Conservation (phyloP, 2,329 filamentous ascomycete species). For the Penicillium janthinellum region DNA sequence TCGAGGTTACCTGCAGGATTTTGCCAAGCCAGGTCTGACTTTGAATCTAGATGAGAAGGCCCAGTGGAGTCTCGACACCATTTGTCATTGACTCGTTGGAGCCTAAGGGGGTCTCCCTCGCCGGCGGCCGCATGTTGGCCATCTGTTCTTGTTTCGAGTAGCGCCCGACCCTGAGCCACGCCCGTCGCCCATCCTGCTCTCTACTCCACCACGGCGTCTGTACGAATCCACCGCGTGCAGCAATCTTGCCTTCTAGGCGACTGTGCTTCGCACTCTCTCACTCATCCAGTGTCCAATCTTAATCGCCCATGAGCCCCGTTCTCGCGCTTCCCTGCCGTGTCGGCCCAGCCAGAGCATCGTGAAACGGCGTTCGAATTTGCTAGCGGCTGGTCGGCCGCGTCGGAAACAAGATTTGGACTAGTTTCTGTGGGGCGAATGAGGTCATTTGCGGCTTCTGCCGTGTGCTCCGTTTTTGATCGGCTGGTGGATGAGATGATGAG, state of each 20-base stretch:
- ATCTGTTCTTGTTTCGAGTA: conserved; percentile 8
- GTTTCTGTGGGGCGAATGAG: conserved; percentile 19
- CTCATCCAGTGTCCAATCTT: not conserved
- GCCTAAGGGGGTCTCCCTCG: not conserved
- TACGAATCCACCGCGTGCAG: not conserved
- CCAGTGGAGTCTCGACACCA: not conserved
- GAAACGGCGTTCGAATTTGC: not conserved
- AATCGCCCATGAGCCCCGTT: not conserved
- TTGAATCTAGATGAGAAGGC: not conserved
- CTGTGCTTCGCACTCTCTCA: not conserved
- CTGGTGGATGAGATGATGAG: not conserved
- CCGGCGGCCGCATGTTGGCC: not conserved
- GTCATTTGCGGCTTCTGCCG: conserved; percentile 27
- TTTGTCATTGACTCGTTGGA: not conserved
- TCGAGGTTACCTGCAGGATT: not conserved
- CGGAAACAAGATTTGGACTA: conserved; percentile 25
- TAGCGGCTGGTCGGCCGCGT: not conserved
- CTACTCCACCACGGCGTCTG: not conserved
- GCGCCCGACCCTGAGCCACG: conserved; percentile 5
- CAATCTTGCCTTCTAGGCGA: not conserved
- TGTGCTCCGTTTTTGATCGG: conserved; percentile 20
- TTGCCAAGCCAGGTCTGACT: not conserved
- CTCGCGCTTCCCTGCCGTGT: not conserved
- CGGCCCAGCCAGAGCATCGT: not conserved
- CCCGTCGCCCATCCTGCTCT: not conserved